Conservation (phyloP, 163 green algal species). For the Prototheca cutis region DNA sequence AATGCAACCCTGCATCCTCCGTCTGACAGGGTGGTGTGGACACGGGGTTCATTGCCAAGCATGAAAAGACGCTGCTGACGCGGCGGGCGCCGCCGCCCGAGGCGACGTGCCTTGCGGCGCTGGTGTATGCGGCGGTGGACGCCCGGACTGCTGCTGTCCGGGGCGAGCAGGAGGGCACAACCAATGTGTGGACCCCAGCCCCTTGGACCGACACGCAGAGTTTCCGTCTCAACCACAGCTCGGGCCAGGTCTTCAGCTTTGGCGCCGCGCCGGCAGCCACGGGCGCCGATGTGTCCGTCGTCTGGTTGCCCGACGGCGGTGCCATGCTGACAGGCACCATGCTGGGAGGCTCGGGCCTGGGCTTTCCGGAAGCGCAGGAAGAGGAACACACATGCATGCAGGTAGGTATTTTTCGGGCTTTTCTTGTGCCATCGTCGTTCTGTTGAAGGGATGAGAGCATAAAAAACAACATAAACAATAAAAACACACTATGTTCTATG, state of each 20-base stretch:
- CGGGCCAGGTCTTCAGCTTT: neutral
- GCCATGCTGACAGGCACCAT: neutral
- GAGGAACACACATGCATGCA: too few relatives aligned
- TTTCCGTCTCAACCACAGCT: constrained; percentile 12
- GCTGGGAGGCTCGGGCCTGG: neutral
- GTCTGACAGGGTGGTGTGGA: constrained; percentile 30
- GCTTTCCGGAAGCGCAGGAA: too few relatives aligned
- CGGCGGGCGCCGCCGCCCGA: constrained; percentile 1
- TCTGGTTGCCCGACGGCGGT: neutral
- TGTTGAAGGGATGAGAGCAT: too few relatives aligned
- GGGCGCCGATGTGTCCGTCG: neutral
- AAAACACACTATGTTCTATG: too few relatives aligned
- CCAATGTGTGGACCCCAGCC: neutral
- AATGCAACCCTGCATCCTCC: too few relatives aligned
- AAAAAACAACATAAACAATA: too few relatives aligned
- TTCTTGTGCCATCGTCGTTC: too few relatives aligned
- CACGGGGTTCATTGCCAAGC: constrained; percentile 51
- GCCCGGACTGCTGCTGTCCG: too few relatives aligned
- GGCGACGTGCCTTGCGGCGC: constrained; percentile 30
- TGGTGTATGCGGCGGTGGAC: constrained; percentile 4
- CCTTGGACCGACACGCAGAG: neutral
- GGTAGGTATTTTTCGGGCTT: too few relatives aligned
- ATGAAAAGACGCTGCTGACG: constrained; percentile 37
- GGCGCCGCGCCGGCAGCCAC: too few relatives aligned
- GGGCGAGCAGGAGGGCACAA: neutral